These are phyloP conservation scores for Glutinoglossum americanum DNA, from an alignment of 495 filamentous ascomycete genomes.

Conservation along the genomic window DNA sequence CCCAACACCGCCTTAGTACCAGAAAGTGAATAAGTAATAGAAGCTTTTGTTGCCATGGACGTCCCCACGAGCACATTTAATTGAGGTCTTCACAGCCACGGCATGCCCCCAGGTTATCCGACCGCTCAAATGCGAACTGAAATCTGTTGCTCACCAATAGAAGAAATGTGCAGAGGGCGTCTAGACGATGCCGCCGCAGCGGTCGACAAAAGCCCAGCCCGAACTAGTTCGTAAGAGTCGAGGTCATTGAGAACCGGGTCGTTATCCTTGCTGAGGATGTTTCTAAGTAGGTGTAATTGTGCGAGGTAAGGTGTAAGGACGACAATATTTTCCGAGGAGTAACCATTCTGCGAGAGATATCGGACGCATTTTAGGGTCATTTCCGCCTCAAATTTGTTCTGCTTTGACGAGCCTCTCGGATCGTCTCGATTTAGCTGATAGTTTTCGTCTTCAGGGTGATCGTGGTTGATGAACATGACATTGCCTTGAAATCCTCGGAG, in stretches of 20 bases:
- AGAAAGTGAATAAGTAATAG: too few relatives aligned
- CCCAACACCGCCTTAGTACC: too few relatives aligned
- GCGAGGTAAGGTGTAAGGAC: conserved; percentile 57
- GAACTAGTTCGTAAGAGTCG: conserved; percentile 43
- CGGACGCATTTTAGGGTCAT: conserved; percentile 45
- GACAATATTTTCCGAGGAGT: conserved; percentile 41
- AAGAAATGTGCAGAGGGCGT: conserved; percentile 34
- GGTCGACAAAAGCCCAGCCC: conserved; percentile 36
- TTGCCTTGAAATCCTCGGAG: conserved; percentile 37
- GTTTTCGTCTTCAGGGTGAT: conserved; percentile 26
- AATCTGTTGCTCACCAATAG: conserved; percentile 29
- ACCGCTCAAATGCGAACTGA: background rate
- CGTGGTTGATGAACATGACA: conserved; percentile 47
- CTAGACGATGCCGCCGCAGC: conserved; percentile 30
- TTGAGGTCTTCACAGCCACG: too few relatives aligned
- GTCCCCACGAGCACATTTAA: too few relatives aligned
- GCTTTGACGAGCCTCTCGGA: conserved; percentile 17
- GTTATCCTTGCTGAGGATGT: conserved; percentile 30
- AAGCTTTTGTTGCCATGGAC: too few relatives aligned
- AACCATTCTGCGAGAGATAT: conserved; percentile 60
- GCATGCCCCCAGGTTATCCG: too few relatives aligned
- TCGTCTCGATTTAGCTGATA: conserved; percentile 10
- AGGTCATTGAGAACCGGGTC: conserved; percentile 48
- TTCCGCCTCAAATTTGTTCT: conserved; percentile 45
- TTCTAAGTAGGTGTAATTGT: conserved; percentile 37